These are phyloP conservation scores for Trametes coccinea DNA, from an alignment of 768 basidiomycete species.

Conservation along the genomic window DNA sequence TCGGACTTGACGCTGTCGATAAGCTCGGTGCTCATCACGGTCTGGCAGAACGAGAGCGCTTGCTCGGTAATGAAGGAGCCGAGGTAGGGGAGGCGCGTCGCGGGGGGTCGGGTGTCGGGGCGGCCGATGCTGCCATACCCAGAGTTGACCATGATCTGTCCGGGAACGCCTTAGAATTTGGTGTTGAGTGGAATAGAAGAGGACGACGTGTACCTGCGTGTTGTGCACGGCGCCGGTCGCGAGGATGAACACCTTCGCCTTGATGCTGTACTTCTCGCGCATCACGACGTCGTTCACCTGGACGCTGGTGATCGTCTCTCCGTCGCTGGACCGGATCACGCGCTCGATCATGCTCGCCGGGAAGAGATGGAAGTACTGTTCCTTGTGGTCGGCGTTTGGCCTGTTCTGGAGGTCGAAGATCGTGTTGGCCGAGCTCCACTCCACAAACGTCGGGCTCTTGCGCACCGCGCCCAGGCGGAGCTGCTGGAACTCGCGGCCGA, in stretches of 20 bases:
- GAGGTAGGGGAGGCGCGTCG: conserved; percentile 1
- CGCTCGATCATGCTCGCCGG: conserved; percentile 23
- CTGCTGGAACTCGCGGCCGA: conserved; percentile 14
- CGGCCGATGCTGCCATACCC: not conserved
- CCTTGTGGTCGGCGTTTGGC: not conserved
- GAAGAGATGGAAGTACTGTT: conserved; percentile 19
- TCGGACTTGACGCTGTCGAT: conserved; percentile 13
- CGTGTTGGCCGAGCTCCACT: conserved; percentile 25
- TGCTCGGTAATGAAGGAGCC: conserved; percentile 28
- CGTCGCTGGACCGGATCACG: not conserved
- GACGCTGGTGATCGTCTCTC: not conserved
- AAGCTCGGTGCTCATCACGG: conserved; percentile 17
- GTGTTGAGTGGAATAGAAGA: not conserved
- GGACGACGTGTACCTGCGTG: conserved; percentile 16
- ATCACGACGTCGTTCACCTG: not conserved
- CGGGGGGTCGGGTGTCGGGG: not conserved
- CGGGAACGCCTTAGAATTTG: no score
- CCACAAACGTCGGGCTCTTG: conserved; percentile 23
- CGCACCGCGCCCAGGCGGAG: conserved; percentile 29
- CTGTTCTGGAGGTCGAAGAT: conserved; percentile 15
- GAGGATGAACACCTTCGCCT: conserved; percentile 21
- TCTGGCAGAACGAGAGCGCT: conserved; percentile 29
- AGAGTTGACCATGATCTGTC: conserved; percentile 24
- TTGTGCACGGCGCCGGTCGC: conserved; percentile 25
- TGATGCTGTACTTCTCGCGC: not conserved